These are phyloP conservation scores for Zelopaecilomyces penicillatus DNA, from an alignment of 2,329 filamentous ascomycete species.

Conservation along the genomic window DNA sequence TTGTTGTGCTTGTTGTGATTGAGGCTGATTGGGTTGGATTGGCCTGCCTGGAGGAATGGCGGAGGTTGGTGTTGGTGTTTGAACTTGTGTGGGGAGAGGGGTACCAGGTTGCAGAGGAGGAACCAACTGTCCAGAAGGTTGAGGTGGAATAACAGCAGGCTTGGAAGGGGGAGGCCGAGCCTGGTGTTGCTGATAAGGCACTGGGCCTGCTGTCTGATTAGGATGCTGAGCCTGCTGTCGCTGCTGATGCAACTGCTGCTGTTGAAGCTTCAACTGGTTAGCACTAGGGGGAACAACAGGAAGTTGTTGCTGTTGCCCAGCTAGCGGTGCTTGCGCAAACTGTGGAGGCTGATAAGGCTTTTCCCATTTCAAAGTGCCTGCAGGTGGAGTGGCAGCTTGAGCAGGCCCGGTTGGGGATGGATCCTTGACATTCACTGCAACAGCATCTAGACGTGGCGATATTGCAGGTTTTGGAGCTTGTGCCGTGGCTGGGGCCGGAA, in stretches of 20 bases:
- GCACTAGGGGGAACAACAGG: too few species aligned
- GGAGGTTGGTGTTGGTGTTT: slow-evolving; percentile 24
- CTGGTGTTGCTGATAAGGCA: slow-evolving; percentile 15
- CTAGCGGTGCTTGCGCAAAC: slow-evolving; percentile 15
- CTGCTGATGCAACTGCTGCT: slow-evolving; percentile 11
- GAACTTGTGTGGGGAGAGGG: slow-evolving; percentile 18
- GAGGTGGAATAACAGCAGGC: slow-evolving; percentile 26
- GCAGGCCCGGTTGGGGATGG: slow-evolving; percentile 20
- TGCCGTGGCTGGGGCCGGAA: too few species aligned
- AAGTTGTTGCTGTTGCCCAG: slow-evolving; percentile 15
- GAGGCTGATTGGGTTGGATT: slow-evolving; percentile 21
- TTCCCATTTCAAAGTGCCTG: slow-evolving; percentile 30
- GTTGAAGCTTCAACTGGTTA: slow-evolving; percentile 6
- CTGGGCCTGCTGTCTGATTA: slow-evolving; percentile 9
- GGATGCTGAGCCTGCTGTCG: slow-evolving; percentile 12
- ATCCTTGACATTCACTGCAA: slow-evolving; percentile 5
- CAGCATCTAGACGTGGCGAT: slow-evolving; percentile 25
- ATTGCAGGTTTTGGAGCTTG: slow-evolving; percentile 23
- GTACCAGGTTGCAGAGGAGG: slow-evolving; percentile 28
- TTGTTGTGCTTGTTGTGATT: slow-evolving; percentile 11
- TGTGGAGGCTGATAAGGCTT: slow-evolving; percentile 31
- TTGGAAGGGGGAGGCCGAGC: slow-evolving; percentile 17
- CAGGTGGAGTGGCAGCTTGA: slow-evolving; percentile 15
- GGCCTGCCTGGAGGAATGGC: slow-evolving; percentile 26
- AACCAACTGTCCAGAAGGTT: slow-evolving; percentile 26